Evolutionary conservation across 2,329 filamentous ascomycete species (phyloP), one percentile per base, ranked within the genome.

Genomic region (Trichoderma cornu-damae): DNA sequence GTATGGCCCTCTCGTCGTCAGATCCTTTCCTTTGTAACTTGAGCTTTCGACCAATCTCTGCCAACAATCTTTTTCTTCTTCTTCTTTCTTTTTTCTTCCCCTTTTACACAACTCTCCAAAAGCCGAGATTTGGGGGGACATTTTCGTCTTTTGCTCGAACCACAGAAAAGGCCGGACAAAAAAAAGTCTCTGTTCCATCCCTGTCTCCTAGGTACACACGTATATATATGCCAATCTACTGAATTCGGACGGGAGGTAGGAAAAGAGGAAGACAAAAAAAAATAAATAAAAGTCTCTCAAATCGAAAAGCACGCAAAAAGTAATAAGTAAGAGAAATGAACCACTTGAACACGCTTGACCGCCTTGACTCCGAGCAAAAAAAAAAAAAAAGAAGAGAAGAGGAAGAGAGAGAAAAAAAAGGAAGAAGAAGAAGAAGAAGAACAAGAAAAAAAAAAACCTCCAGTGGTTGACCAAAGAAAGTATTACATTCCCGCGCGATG

Each of bases 341-440:
- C 30, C 51, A 47, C n/a, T 46, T 37, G 30, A 44, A 30, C 51
- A 30, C 42, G 51, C 51, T 55, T 55, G 24, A n/a, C 30, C 42
- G 3, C 51, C 51, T 30, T 46, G 28, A 55, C 51, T 55, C 51
- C 51, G 12, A 18, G 16, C 32, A 37, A 22, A 28, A 14, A 35
- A 30, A 28, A 14, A 37, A n/a, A 37, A 28, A 48, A n/a, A n/a
- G n/a, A n/a, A n/a, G n/a, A n/a, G n/a, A n/a, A n/a, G n/a, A n/a
- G n/a, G n/a, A n/a, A n/a, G n/a, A n/a, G n/a, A n/a, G n/a, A 37
- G 16, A 28, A 14, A 35, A 30, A 28, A 14, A 37, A n/a, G 26
- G 18, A 48, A 18, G 16, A 22, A 37, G 16, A 28, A 14, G 28
- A 30, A 28, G 7, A 37, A n/a, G 26, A 28, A 48, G n/a, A n/a